Percentiles rank a stretch among this genome's conserved stretches.
Evolutionary conservation across 768 basidiomycete species (phyloP).

Genomic region (Solioccasus polychromus): DNA sequence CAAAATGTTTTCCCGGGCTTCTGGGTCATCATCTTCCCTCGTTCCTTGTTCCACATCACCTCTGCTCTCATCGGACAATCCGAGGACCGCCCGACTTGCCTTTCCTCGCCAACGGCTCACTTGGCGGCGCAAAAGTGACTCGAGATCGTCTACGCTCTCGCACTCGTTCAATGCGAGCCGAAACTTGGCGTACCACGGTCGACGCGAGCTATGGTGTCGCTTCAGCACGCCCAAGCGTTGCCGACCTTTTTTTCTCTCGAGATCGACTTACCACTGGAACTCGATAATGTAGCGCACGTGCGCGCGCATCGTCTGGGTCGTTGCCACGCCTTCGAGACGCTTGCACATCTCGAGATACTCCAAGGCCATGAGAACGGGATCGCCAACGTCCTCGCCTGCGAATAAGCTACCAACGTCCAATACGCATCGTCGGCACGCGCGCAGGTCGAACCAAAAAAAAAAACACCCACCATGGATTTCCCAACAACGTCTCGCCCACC

Average conservation of each 20-base stretch:
- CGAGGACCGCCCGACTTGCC: conserved; percentile 8
- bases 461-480: conserved; percentile 63
- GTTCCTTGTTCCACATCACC: conserved; percentile 1
- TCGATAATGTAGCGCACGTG: conserved; percentile 69
- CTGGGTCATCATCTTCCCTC: neutral
- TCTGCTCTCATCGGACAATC: neutral
- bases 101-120: conserved; percentile 52
- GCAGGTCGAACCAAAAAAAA: neutral
- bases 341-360: conserved; percentile 68
- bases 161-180: conserved; percentile 43
- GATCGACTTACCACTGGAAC: conserved; percentile 58
- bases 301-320: conserved; percentile 50
- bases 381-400: conserved; percentile 43
- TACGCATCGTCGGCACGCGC: neutral
- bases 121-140: conserved; percentile 40
- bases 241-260: too few relatives aligned
- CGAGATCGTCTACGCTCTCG: conserved; percentile 45
- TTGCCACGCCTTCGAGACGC: conserved; percentile 46
- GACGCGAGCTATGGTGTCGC: conserved; percentile 35
- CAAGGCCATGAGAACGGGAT: conserved; percentile 63
- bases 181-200: conserved; percentile 58
- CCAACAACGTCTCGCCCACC: conserved; percentile 76
- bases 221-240: neutral
- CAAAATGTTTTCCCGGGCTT: conserved; percentile 3
- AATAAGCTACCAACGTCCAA: conserved; percentile 48